Evolutionary conservation across 106 monocot species (phyloP), one percentile per base, ranked within the genome.

Genomic region (Dioscorea alata): DNA sequence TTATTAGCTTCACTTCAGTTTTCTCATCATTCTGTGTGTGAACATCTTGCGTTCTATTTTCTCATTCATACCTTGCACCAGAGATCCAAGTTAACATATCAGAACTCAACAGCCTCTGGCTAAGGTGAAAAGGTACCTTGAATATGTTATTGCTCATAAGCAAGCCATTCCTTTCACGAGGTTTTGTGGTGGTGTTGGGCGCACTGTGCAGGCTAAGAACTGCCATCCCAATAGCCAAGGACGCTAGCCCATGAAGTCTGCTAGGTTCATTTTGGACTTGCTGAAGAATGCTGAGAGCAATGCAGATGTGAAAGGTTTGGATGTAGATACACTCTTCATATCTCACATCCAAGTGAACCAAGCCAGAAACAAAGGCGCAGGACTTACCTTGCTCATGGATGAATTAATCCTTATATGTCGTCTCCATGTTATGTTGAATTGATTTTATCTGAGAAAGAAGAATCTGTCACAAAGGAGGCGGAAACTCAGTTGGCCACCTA

Each of bases 321-420:
- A 93, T 75, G 92, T 93, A 14, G 92, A 93, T 77, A 57, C 80
- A 6, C 88, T 93, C 35, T 82, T 74, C 60, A 62, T 93, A 13
- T 88, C 92, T 16, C 92, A 93, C 76, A 81, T 88, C 25, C 92
- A 93, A 63, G 92, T 88, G 50, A 92, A 92, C 53, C 88, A 92
- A 68, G 92, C 92, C 88, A 88, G 66, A 93, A 88, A 50, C 88
- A 88, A 83, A 80, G 92, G 56, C 92, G 92, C 28, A 57, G 92
- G 0, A 93, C 92, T 1, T 93, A 88, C 68, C 83, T 88, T 69
- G 92, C 92, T 34, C 92, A 88, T 51, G 92, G 92, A 60, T 60
- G 88, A 66, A 93, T 93, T 61, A 93, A 93, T 67, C 92, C 93
- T 66, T 93, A 86, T 58, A 93, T 93, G 93, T 89, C 93, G 6